Conservation (phyloP, 176 grass and related monocot species). For the Zizania latifolia region DNA sequence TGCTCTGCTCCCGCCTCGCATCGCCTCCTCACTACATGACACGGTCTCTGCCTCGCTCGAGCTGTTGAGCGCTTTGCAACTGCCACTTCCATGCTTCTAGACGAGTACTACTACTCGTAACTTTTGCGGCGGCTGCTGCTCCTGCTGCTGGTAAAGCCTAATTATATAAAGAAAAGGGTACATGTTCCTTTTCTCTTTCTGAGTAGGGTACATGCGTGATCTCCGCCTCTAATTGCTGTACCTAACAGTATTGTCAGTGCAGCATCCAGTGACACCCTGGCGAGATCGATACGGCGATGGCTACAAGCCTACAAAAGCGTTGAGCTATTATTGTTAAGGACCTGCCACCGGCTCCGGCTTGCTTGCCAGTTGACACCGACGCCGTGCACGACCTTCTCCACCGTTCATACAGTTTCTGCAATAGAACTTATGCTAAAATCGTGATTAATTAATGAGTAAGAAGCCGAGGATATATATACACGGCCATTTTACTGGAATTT, state of each 20-base stretch:
- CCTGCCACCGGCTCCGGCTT: neutral
- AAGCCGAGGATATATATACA: no score
- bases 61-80: neutral
- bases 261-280: conserved; percentile 15
- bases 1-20: neutral
- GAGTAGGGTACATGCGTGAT: neutral
- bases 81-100: neutral
- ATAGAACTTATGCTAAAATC: neutral
- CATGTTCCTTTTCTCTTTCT: neutral
- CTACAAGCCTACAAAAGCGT: conserved; percentile 12
- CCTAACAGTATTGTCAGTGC: conserved; percentile 5
- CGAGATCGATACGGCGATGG: conserved; percentile 23
- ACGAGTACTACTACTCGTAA: neutral
- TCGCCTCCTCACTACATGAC: no score
- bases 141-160: neutral
- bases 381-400: neutral
- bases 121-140: neutral
- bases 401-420: neutral
- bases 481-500: neutral
- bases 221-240: neutral
- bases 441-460: neutral
- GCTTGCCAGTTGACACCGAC: conserved; percentile 10
- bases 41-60: neutral
- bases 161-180: neutral
- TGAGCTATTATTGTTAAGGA: neutral